phyloP scores from a whole-genome alignment of 768 basidiomycete genomes.

The Coprinopsis cinerea region DNA sequence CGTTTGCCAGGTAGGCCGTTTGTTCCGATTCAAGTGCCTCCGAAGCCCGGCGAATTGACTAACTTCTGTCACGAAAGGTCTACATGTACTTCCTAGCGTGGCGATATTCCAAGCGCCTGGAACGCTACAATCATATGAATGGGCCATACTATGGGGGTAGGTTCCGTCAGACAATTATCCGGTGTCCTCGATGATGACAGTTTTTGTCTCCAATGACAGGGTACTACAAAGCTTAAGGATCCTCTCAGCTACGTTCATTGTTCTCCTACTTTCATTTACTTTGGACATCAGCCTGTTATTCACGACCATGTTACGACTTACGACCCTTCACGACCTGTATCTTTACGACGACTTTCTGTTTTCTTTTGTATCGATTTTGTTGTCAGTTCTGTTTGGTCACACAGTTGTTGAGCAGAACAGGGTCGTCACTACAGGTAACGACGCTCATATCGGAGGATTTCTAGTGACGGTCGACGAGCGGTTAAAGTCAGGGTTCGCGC shows the following conservation, averaged over 20 bases:
- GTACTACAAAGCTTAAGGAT: conserved; percentile 49
- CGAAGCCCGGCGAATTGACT: conserved; percentile 12
- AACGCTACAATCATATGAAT: conserved; percentile 61
- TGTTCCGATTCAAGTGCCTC: conserved; percentile 8
- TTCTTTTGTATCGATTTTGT: conserved; percentile 8
- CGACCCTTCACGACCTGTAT: conserved; percentile 24
- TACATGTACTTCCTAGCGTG: conserved; percentile 76
- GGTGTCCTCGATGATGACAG: conserved; percentile 18
- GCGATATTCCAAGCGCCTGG: conserved; percentile 66
- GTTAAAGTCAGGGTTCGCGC: not conserved
- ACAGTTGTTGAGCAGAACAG: no score
- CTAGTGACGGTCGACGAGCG: not conserved
- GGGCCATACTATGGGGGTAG: conserved; percentile 57
- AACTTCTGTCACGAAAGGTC: conserved; percentile 34
- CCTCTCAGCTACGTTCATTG: conserved; percentile 12
- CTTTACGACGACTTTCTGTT: conserved; percentile 13
- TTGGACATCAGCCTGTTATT: conserved; percentile 19
- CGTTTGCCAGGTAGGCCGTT: conserved; percentile 52
- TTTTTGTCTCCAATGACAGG: conserved; percentile 26
- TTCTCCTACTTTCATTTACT: conserved; percentile 23
- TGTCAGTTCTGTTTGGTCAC: not conserved
- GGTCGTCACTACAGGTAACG: conserved; percentile 1
- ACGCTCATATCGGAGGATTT: not conserved
- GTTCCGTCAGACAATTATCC: conserved; percentile 14
- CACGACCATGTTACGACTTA: conserved; percentile 19